Conservation (phyloP, 495 filamentous ascomycete species). For the Xylaria cubensis region DNA sequence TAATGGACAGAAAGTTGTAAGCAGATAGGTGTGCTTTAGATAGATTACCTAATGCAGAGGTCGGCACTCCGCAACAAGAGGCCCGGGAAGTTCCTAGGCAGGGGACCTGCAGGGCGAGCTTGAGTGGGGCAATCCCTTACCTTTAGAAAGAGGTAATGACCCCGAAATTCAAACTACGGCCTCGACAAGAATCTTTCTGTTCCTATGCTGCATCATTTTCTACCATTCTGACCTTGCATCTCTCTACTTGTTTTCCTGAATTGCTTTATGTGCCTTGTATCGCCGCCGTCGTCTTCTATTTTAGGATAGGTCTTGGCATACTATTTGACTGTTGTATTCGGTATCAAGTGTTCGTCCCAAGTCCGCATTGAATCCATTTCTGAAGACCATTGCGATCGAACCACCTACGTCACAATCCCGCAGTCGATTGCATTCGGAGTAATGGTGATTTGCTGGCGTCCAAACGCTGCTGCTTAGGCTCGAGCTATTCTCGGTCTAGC, state of each 20-base stretch:
- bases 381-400: background rate
- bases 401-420: constrained; percentile 8
- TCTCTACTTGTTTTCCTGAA: background rate
- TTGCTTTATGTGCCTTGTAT: background rate
- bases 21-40: too few relatives aligned
- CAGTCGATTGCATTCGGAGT: constrained; percentile 12
- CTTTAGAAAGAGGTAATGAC: background rate
- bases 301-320: background rate
- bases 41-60: background rate
- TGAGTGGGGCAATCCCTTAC: background rate
- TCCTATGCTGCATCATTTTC: background rate
- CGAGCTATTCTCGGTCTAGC: constrained; percentile 5
- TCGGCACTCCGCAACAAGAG: background rate
- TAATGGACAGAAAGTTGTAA: too few relatives aligned
- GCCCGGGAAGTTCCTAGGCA: background rate
- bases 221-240: background rate
- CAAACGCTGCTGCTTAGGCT: constrained; percentile 10
- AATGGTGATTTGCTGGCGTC: constrained; percentile 10
- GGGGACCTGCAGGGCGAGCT: background rate
- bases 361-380: background rate
- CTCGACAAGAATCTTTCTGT: background rate
- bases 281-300: background rate
- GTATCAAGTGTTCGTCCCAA: background rate
- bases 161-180: background rate
- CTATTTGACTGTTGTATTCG: background rate